Evolutionary conservation across 345 rosid genomes (phyloP).

Genomic region (Populus davidiana): DNA sequence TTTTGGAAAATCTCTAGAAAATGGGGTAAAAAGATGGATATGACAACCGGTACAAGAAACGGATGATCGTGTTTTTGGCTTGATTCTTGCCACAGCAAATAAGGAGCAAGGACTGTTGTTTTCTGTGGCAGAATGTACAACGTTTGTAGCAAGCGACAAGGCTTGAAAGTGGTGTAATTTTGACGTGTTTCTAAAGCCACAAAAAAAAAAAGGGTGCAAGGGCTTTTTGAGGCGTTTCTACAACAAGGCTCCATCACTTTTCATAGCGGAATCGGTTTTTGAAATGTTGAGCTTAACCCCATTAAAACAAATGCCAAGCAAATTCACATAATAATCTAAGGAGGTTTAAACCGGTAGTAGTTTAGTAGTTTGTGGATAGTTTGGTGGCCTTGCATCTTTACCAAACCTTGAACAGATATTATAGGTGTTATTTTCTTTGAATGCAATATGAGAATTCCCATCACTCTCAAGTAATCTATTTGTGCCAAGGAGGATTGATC

Average conservation of each 20-base stretch:
- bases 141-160: no score
- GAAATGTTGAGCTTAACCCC: neutral
- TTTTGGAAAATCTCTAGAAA: no score
- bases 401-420: neutral
- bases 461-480: neutral
- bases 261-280: neutral
- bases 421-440: neutral
- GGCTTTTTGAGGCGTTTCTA: no score
- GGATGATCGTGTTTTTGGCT: no score
- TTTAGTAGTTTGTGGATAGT: neutral
- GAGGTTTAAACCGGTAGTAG: neutral
- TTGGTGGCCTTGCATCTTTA: neutral
- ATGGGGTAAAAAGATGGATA: no score
- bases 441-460: neutral
- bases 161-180: no score
- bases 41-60: no score
- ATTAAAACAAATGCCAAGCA: neutral
- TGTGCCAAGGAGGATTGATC: neutral
- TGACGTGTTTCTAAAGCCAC: no score
- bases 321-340: neutral
- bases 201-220: no score
- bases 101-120: no score
- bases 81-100: no score
- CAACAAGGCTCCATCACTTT: neutral
- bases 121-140: no score